A percentile compares a stretch with the other conserved stretches of the same genome.
These are phyloP conservation scores for Fusarium paranaense DNA, from an alignment of 2,329 filamentous ascomycete species.

Conservation along the genomic window DNA sequence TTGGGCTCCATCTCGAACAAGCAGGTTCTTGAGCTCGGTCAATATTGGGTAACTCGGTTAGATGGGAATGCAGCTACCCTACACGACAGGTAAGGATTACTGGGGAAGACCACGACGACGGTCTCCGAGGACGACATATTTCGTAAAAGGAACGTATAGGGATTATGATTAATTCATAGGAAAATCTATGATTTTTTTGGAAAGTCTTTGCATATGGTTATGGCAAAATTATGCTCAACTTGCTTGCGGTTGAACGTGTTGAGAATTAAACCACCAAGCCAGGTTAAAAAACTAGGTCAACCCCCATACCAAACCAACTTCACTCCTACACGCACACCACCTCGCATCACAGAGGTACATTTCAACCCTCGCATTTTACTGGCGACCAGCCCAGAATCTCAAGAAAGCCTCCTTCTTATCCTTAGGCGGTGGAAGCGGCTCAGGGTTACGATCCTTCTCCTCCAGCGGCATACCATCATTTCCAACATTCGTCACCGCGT, in stretches of 20 bases:
- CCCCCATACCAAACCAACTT: neutral
- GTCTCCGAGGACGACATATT: neutral
- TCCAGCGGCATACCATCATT: slow-evolving; percentile 41
- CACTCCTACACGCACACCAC: neutral
- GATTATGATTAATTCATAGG: neutral
- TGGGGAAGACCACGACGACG: neutral
- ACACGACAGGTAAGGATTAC: neutral
- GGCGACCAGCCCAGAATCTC: slow-evolving; percentile 42
- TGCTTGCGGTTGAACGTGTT: neutral
- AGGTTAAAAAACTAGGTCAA: neutral
- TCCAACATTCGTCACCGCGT: slow-evolving; percentile 45
- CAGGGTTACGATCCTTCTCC: slow-evolving; percentile 34
- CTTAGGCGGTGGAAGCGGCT: slow-evolving; percentile 28
- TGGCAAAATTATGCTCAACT: neutral
- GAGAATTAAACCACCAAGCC: neutral
- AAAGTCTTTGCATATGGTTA: neutral
- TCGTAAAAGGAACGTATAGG: neutral
- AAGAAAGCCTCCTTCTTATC: slow-evolving; percentile 43
- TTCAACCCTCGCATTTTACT: neutral
- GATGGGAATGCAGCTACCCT: neutral
- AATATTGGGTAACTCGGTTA: neutral
- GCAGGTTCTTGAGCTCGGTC: rapidly evolving
- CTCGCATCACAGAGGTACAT: neutral
- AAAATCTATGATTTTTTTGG: neutral
- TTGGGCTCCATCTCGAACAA: neutral